These are phyloP conservation scores for Salix purpurea DNA, from an alignment of 345 rosid genomes.

Conservation along the genomic window DNA sequence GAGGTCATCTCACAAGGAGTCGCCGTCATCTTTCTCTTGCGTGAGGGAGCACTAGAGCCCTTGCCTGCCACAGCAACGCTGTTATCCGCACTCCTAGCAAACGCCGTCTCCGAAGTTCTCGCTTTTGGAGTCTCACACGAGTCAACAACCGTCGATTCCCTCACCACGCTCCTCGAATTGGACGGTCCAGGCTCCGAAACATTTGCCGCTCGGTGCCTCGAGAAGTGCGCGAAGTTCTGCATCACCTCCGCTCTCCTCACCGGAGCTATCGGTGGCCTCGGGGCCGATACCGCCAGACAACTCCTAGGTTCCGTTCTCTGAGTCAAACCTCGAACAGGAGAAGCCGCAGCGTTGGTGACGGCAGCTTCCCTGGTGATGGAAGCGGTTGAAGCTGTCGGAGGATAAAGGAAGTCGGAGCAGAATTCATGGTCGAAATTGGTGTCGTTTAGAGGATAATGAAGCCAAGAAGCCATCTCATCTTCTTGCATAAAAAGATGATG, in stretches of 20 bases:
- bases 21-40: constrained; percentile 11
- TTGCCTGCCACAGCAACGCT: constrained; percentile 24
- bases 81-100: constrained; percentile 18
- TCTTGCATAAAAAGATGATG: constrained; percentile 70
- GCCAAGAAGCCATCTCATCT: constrained; percentile 95
- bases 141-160: constrained; percentile 59
- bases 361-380: constrained; percentile 10
- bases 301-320: constrained; percentile 13
- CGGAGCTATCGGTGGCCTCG: constrained; percentile 49
- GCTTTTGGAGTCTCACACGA: constrained; percentile 49
- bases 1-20: constrained; percentile 39
- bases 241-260: constrained; percentile 29
- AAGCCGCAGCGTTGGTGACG: constrained; percentile 1
- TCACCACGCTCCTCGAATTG: constrained; percentile 33
- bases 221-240: constrained; percentile 58
- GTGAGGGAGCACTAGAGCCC: constrained; percentile 21
- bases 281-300: constrained; percentile 16
- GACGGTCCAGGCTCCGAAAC: constrained; percentile 43
- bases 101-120: constrained; percentile 31
- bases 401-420: constrained; percentile 53
- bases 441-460: constrained; percentile 57
- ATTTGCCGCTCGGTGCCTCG: constrained; percentile 37
- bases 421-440: constrained; percentile 56
- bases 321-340: constrained; percentile 12
- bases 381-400: constrained; percentile 33